Conservation (phyloP, 306 rosid genomes). For the Carpinus fangiana region DNA sequence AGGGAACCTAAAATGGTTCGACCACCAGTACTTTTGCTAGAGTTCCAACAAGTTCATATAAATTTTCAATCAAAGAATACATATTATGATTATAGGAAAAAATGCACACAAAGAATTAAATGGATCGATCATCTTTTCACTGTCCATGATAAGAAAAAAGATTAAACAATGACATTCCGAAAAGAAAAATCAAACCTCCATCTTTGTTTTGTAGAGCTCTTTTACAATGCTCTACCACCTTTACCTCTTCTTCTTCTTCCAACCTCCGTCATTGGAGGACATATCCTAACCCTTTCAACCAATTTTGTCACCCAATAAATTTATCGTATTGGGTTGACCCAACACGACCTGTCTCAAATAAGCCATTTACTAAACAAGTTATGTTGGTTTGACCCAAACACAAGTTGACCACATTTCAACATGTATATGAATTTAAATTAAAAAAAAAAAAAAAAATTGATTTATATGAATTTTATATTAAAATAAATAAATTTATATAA, state of each 20-base stretch:
- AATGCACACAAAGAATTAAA: not conserved
- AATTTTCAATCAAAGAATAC: not conserved
- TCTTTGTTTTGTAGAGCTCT: not conserved
- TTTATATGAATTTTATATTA: too few relatives aligned
- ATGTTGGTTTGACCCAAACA: too few relatives aligned
- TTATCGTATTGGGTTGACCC: too few relatives aligned
- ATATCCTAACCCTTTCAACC: slow-evolving; percentile 25
- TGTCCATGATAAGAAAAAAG: not conserved
- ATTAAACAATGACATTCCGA: not conserved
- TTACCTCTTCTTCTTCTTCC: slow-evolving; percentile 23
- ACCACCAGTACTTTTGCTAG: slow-evolving; percentile 30
- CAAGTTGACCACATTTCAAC: too few relatives aligned
- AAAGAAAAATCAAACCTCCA: not conserved
- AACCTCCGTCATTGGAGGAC: slow-evolving; percentile 18
- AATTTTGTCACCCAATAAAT: slow-evolving; percentile 17
- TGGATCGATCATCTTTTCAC: not conserved
- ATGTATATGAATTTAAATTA: too few relatives aligned
- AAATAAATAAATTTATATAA: too few relatives aligned
- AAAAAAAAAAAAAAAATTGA: too few relatives aligned
- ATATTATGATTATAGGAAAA: not conserved
- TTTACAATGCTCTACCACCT: slow-evolving; percentile 33
- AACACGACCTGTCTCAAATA: too few relatives aligned
- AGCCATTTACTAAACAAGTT: too few relatives aligned
- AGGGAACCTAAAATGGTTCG: slow-evolving; percentile 71
- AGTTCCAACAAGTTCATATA: not conserved